phyloP scores from a whole-genome alignment of 2,329 filamentous ascomycete species.

The Conoideocrella luteorostrata region DNA sequence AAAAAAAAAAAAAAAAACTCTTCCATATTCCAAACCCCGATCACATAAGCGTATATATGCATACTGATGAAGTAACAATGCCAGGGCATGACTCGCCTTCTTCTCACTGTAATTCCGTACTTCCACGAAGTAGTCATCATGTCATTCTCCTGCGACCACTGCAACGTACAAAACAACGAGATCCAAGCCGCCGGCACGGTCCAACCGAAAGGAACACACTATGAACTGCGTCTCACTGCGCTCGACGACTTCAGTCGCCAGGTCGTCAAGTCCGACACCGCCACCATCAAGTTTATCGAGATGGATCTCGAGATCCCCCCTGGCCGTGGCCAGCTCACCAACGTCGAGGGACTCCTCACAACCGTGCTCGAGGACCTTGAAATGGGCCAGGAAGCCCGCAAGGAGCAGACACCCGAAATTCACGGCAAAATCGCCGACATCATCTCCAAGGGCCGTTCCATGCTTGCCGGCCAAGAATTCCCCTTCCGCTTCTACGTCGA shows the following conservation, averaged over 20 bases:
- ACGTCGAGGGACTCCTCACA: constrained; percentile 80
- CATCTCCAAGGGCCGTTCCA: constrained; percentile 65
- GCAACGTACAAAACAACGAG: constrained; percentile 84
- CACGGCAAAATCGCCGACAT: constrained; percentile 72
- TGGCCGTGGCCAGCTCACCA: constrained; percentile 85
- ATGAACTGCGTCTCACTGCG: constrained; percentile 70
- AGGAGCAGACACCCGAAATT: constrained; percentile 69
- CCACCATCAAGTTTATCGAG: constrained; percentile 80
- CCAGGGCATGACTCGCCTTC: constrained; percentile 78
- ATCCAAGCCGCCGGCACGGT: constrained; percentile 89
- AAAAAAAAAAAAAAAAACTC: not conserved
- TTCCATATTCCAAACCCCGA: no score
- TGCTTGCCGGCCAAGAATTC: constrained; percentile 70
- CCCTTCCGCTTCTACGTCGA: constrained; percentile 86
- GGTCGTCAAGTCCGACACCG: constrained; percentile 87
- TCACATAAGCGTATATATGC: not conserved
- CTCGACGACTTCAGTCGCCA: constrained; percentile 74
- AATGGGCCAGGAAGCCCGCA: constrained; percentile 74
- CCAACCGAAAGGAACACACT: constrained; percentile 80
- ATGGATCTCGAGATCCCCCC: constrained; percentile 89
- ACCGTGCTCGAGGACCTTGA: constrained; percentile 76
- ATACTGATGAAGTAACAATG: not conserved
- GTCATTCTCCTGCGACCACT: constrained; percentile 91
- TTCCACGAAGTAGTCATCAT: constrained; percentile 97
- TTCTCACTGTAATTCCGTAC: constrained; percentile 89